Base-by-base conservation (phyloP, 2,329 filamentous ascomycete species). In the Colletotrichum sp. region DNA sequence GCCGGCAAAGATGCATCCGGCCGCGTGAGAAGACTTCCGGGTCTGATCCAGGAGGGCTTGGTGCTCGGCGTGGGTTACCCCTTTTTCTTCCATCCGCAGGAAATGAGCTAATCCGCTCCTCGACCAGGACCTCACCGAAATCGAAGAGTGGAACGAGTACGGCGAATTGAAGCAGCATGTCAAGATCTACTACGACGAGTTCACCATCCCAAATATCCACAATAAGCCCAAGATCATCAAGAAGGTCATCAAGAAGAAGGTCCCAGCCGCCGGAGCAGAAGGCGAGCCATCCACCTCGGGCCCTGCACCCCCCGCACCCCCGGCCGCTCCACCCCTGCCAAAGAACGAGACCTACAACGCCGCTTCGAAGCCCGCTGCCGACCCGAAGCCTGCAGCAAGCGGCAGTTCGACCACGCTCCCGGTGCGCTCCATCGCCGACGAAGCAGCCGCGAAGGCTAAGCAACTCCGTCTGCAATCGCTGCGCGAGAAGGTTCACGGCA, bases 91-190 rank as follows among this genome's bases (percentile, higher is more conserved):
- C 60, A 55, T 52, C 34, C 55, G 32, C n/a, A 27, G 8, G 16
- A 18, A 34, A 27, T 28, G 30, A 25, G 32, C 52, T 76, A 39
- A 56, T 25, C 56, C 27, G 68, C 62, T 79, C 60, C 78, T 43
- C 32, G n/a, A 56, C 61, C 77, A 98, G 96, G 97, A 98, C 83
- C 90, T 98, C 66, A 94, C 96, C 78, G 94, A 98, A 85, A 92
- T 98, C 78, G 97, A 99, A 86, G 97, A 99, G 83, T 98, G 96
- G 97, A 99, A 99, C 87, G 97, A 99, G 84, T 98, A 97, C 85
- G 96, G 96, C 85, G 96, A 98, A 86, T 91, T 99, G 77, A 95
- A 96, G 84, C 92, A 96, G 85, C 94, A 96, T 80, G 92, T 98
- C 80, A 92, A 89, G 76, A 91, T 94, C 79, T 91, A 90, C 85